Base-by-base conservation (phyloP, 2,329 filamentous ascomycete genomes). In the Penicillium concentricum region DNA sequence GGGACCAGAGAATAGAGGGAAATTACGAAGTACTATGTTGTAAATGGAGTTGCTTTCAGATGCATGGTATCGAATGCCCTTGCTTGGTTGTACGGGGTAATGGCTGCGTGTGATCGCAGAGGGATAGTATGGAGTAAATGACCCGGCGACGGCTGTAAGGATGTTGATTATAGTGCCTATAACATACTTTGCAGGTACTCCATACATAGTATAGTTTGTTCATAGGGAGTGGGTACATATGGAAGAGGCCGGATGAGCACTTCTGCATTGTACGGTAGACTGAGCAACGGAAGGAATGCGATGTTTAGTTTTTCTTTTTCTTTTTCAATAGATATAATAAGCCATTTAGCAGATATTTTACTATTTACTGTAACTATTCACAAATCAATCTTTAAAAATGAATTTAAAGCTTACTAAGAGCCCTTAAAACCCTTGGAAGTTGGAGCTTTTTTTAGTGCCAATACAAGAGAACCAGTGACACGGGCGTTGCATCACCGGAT, bases 21-120 rank as follows among this genome's bases (percentile, higher is more conserved):
- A 30, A 24, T 2, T 34, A 15, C 28, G 32, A 13, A 34, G 32
- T 35, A 32, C 30, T 28, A 9, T 7, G 6, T 9, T 8, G 9
- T 32, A 34, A 8, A 46, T 46, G 44, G 20, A n/a, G 28, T 46
- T 46, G 5, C 13, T 46, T 46, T 34, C 20, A 24, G 44, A 46
- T 35, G 44, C 35, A 60, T 55, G n/a, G n/a, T n/a, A 28, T 50
- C 18, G n/a, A 8, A 26, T 39, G 55, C 57, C 63, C 63, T 64
- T 66, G 57, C 64, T 55, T 65, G 60, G 64, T 65, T 54, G 64
- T 63, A 65, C 64, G 53, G 64, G 56, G 58, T 61, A 60, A 65
- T 61, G 37, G 34, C 24, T 4, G 43, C 22, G 34, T 50, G 51
- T 42, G 50, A 56, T 49, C 32, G 8, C 16, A 30, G 15, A 24